phyloP scores from a whole-genome alignment of 805 yeast genomes.

The Hanseniaspora jakobsenii region DNA sequence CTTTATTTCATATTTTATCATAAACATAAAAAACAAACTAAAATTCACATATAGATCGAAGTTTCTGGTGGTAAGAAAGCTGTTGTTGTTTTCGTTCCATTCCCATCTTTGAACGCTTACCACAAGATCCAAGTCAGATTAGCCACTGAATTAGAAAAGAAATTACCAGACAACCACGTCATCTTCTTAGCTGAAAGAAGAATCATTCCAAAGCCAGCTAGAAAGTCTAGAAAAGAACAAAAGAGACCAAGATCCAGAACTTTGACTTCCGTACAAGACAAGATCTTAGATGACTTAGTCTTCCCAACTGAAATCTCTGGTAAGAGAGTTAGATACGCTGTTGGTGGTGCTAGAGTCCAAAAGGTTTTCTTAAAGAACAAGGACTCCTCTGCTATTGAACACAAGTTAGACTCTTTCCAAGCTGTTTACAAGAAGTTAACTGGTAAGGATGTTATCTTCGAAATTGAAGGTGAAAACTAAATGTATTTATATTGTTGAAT shows the following conservation, averaged over 20 bases:
- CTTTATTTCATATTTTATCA: slow-evolving; percentile 12
- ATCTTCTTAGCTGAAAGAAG: slow-evolving; percentile 99
- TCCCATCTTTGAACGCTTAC: slow-evolving; percentile 81
- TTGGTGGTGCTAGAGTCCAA: slow-evolving; percentile 97
- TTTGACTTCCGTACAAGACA: slow-evolving; percentile 96
- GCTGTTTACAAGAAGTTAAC: slow-evolving; percentile 96
- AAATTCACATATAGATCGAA: slow-evolving; percentile 44
- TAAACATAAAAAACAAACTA: slow-evolving; percentile 1
- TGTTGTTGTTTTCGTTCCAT: slow-evolving; percentile 95
- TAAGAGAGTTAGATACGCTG: slow-evolving; percentile 97
- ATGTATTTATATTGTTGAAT: slow-evolving; percentile 4
- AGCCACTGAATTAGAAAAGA: slow-evolving; percentile 99
- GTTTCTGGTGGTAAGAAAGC: slow-evolving; percentile 98
- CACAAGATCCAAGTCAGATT: slow-evolving; percentile 95
- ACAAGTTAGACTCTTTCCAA: slow-evolving; percentile 99
- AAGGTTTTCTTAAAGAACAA: slow-evolving; percentile 95
- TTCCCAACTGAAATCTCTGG: slow-evolving; percentile 99
- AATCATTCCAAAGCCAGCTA: slow-evolving; percentile 97
- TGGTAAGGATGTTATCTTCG: slow-evolving; percentile 98
- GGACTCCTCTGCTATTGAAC: slow-evolving; percentile 92
- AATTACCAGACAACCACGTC: slow-evolving; percentile 99
- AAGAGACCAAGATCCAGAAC: slow-evolving; percentile 99
- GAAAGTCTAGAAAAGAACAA: slow-evolving; percentile 85
- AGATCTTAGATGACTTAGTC: slow-evolving; percentile 95
- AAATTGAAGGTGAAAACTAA: slow-evolving; percentile 53